These are phyloP conservation scores for Erythrophleum ivorense DNA, from an alignment of 331 rosid species.

Conservation along the genomic window DNA sequence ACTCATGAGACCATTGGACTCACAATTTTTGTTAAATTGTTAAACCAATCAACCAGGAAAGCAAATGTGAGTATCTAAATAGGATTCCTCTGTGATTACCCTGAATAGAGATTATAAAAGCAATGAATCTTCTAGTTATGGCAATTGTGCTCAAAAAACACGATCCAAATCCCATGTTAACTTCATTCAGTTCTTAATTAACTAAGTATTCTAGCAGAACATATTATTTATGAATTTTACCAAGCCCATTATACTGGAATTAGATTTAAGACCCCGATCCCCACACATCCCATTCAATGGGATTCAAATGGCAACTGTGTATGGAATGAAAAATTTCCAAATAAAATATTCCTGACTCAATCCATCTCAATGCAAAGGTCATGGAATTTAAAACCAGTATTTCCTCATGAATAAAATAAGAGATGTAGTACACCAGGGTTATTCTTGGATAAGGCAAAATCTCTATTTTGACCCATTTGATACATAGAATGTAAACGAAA, in stretches of 20 bases:
- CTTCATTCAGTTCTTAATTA: conserved; percentile 3
- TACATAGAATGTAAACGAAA: too few relatives aligned
- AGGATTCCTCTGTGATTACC: neutral
- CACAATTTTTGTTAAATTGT: neutral
- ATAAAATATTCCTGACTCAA: neutral
- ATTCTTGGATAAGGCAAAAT: conserved; percentile 11
- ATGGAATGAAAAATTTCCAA: conserved; percentile 5
- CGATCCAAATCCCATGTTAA: neutral
- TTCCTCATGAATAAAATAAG: neutral
- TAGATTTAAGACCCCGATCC: conserved; percentile 14
- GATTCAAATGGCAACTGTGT: conserved; percentile 13
- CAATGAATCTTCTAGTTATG: neutral
- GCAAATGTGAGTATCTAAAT: conserved; percentile 16
- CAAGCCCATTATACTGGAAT: conserved; percentile 9
- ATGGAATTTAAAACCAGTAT: neutral
- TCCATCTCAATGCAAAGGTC: neutral
- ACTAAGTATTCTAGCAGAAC: conserved; percentile 4
- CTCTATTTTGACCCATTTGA: neutral
- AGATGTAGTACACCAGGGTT: neutral
- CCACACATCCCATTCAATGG: neutral
- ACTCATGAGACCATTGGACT: conserved; percentile 29
- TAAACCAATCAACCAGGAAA: conserved; percentile 28
- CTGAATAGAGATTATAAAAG: conserved; percentile 28
- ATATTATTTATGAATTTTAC: neutral
- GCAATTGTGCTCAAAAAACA: conserved; percentile 21